phyloP scores from a whole-genome alignment of 306 rosid species.

The Cajanus cajan region DNA sequence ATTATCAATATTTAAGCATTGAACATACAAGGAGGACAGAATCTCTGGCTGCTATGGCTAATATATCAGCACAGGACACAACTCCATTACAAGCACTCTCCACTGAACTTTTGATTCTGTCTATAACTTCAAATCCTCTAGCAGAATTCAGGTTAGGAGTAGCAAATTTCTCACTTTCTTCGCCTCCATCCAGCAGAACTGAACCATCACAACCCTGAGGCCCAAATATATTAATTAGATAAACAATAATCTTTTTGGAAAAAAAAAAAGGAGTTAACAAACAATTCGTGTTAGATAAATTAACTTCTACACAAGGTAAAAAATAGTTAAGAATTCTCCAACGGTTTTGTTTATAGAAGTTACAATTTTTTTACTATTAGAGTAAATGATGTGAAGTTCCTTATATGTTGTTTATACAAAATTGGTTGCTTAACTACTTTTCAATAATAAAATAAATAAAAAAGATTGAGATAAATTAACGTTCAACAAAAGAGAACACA shows the following conservation, averaged over 20 bases:
- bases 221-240: neutral
- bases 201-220: constrained; percentile 88
- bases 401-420: no score
- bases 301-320: no score
- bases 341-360: no score
- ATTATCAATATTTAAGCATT: neutral
- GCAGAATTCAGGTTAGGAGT: constrained; percentile 61
- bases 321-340: no score
- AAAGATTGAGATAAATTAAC: no score
- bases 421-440: no score
- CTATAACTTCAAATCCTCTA: constrained; percentile 80
- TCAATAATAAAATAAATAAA: no score
- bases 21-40: constrained; percentile 63
- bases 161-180: constrained; percentile 57
- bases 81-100: constrained; percentile 75
- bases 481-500: no score
- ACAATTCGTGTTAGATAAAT: neutral
- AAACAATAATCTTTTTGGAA: no score
- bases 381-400: no score
- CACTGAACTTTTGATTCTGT: constrained; percentile 66
- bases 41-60: constrained; percentile 78
- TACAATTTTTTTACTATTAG: no score
- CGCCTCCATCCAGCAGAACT: constrained; percentile 58
- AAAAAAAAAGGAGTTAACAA: neutral
- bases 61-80: constrained; percentile 85